phyloP scores from a whole-genome alignment of 371 early-diverging fungal species.

The Mucor saturninus region DNA sequence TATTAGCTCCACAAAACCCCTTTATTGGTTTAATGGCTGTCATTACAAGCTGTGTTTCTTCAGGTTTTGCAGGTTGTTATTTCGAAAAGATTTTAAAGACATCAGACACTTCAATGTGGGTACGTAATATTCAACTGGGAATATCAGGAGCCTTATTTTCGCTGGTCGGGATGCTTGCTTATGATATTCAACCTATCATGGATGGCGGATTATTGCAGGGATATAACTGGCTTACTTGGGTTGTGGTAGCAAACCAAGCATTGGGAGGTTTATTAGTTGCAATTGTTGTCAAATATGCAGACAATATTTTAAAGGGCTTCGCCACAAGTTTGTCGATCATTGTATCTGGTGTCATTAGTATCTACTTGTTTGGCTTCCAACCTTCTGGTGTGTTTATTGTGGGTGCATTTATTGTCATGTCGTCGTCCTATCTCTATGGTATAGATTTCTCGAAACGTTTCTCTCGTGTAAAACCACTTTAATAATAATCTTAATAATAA shows the following conservation, averaged over 20 bases:
- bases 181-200: constrained; percentile 66
- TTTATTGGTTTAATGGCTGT: constrained; percentile 68
- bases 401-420: constrained; percentile 70
- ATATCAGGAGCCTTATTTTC: constrained; percentile 66
- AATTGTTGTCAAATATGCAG: constrained; percentile 88
- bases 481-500: constrained; percentile 9
- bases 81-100: constrained; percentile 74
- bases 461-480: constrained; percentile 33
- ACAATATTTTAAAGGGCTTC: constrained; percentile 88
- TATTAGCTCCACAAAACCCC: constrained; percentile 47
- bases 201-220: constrained; percentile 79
- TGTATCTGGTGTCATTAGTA: constrained; percentile 73
- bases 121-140: constrained; percentile 80
- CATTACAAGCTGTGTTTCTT: constrained; percentile 66
- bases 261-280: constrained; percentile 86
- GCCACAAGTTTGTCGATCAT: constrained; percentile 91
- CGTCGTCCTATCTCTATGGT: constrained; percentile 68
- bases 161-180: constrained; percentile 63
- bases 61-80: constrained; percentile 76
- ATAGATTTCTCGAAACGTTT: constrained; percentile 28
- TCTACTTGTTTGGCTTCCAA: constrained; percentile 77
- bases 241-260: constrained; percentile 80
- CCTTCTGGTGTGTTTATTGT: constrained; percentile 71
- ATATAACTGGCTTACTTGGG: constrained; percentile 75
- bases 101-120: constrained; percentile 76